Evolutionary conservation across 2,329 filamentous ascomycete genomes (phyloP), one percentile per base, ranked within the genome.

Genomic region (Ploettnerulaceae sp.): DNA sequence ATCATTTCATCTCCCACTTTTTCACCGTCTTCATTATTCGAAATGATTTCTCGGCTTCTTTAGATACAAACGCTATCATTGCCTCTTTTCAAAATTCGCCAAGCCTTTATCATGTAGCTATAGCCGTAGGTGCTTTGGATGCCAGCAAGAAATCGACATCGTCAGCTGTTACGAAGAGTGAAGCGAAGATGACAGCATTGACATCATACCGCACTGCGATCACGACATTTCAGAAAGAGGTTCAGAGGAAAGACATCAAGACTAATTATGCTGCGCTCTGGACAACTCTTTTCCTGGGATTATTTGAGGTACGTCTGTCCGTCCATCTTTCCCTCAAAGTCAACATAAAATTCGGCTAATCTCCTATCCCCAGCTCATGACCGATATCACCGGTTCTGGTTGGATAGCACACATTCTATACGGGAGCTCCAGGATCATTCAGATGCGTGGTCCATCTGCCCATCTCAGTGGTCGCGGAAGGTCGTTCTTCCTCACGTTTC

Each of bases 321-420:
- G n/a, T n/a, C n/a, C n/a, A n/a, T 24, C 35, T 15, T 14, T 8
- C 9, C 11, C 9, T 21, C 38, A 3, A 14, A 14, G 15, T 1
- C 11, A 22, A n/a, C 3, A 22, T 7, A 5, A 3, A 3, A 14
- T 3, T 4, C 7, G 4, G 8, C 39, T 31, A 17, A 36, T n/a
- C n/a, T n/a, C n/a, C n/a, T n/a, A 26, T 31, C 1, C 7, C 0
- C 14, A 58, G 52, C 48, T 59, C 0, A 57, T 59, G 52, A 53
- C 44, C 9, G 57, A 59, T 29, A 21, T 44, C 2, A 49, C 56
- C 11, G 57, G 56, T 1, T 43, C 54, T 3, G 54, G 56, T 2
- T 59, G 54, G 52, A 33, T 58, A 8, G 53, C 55, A 38, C 57
- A 59, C 31, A 52, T 59, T 24, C 41, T 58, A 9, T 52, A 57